phyloP scores from a whole-genome alignment of 208 protist species.

The Chromosphaera perkinsii region DNA sequence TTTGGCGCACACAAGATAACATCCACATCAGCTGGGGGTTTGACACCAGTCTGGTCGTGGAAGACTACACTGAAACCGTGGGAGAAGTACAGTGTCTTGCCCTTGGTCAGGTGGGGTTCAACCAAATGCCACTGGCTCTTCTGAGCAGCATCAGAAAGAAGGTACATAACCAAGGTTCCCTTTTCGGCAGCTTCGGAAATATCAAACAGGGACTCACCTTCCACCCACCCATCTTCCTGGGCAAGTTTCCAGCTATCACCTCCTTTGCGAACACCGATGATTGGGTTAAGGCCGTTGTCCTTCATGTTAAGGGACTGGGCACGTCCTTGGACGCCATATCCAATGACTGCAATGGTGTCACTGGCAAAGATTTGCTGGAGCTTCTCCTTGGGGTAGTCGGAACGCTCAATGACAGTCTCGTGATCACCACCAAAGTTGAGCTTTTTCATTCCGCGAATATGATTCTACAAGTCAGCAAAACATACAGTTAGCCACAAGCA shows the following conservation, averaged over 20 bases:
- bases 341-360: constrained; percentile 49
- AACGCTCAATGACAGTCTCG: constrained; percentile 39
- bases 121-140: constrained; percentile 38
- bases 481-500: too few relatives aligned
- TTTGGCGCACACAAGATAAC: constrained; percentile 51
- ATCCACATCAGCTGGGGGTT: constrained; percentile 47
- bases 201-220: constrained; percentile 40
- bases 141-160: constrained; percentile 51
- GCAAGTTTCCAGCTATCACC: constrained; percentile 46
- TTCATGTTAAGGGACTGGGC: constrained; percentile 48
- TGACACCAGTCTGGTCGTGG: constrained; percentile 45
- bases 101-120: constrained; percentile 35
- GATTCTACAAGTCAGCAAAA: too few relatives aligned
- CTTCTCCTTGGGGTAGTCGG: constrained; percentile 42
- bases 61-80: constrained; percentile 55
- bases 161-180: constrained; percentile 50
- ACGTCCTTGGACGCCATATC: constrained; percentile 45
- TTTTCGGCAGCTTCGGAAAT: constrained; percentile 53
- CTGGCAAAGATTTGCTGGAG: constrained; percentile 32
- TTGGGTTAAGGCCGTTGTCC: constrained; percentile 51
- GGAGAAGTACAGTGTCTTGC: constrained; percentile 53
- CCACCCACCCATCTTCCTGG: constrained; percentile 47
- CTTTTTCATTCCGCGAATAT: constrained; percentile 5
- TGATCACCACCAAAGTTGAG: constrained; percentile 36
- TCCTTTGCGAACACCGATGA: constrained; percentile 47